A percentile compares a stretch with the other conserved stretches of the same genome.
phyloP scores from a whole-genome alignment of 441 rosid species.

The Corymbia calophylla region DNA sequence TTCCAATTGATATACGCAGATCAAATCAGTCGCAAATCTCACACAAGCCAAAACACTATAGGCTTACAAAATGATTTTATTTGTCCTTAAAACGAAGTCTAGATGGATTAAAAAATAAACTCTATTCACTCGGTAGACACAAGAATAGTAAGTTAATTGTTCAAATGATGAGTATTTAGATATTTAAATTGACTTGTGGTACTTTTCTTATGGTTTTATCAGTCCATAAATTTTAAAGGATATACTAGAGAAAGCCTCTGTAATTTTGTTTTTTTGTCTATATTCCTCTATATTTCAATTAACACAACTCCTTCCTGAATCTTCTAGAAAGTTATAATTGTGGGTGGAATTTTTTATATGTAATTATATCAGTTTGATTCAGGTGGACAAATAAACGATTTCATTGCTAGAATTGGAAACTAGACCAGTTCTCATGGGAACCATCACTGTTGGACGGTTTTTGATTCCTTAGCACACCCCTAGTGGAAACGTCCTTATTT shows the following conservation, averaged over 20 bases:
- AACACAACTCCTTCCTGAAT: not conserved
- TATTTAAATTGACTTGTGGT: not conserved
- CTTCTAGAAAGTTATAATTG: not conserved
- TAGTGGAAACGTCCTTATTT: accelerated
- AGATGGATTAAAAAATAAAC: not conserved
- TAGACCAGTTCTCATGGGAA: accelerated
- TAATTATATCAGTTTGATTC: accelerated
- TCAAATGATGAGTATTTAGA: not conserved
- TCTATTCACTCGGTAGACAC: not conserved
- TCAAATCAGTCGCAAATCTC: not conserved
- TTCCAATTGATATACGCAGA: too few species aligned
- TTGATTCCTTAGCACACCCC: accelerated
- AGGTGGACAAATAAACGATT: not conserved
- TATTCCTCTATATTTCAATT: not conserved
- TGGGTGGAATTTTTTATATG: not conserved
- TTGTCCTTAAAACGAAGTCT: not conserved
- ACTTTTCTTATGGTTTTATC: not conserved
- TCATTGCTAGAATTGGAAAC: accelerated
- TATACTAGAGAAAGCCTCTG: not conserved
- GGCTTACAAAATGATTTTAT: not conserved
- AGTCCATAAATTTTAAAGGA: too few species aligned
- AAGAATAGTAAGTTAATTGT: not conserved
- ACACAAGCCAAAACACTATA: not conserved
- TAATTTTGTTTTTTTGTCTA: too few species aligned
- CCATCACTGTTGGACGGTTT: accelerated